These are phyloP conservation scores for Liriodendron chinense DNA, from an alignment of 164 flowering plant species.

Conservation along the genomic window DNA sequence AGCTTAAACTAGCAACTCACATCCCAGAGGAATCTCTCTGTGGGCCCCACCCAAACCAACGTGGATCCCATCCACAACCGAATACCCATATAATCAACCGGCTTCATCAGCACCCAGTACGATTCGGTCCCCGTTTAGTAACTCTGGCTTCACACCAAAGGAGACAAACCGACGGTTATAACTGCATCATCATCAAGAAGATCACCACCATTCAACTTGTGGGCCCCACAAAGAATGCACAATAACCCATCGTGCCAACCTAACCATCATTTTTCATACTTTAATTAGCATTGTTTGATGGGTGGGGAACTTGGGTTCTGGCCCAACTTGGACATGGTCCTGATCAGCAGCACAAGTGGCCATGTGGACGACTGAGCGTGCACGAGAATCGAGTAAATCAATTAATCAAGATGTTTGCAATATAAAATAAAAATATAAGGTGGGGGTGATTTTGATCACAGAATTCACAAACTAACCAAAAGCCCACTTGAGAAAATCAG, in stretches of 20 bases:
- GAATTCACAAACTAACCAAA: not conserved
- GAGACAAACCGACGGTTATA: not conserved
- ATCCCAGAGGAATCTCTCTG: not conserved
- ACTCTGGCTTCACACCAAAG: not conserved
- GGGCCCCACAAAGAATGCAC: not conserved
- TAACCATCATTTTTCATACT: not conserved
- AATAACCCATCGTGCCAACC: not conserved
- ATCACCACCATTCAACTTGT: not conserved
- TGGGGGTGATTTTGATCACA: not conserved
- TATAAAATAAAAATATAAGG: not conserved
- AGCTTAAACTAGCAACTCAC: not conserved
- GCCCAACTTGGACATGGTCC: not conserved
- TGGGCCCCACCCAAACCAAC: not conserved
- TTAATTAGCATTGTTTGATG: not conserved
- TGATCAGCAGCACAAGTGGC: not conserved
- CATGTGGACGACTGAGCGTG: not conserved
- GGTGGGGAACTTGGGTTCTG: not conserved
- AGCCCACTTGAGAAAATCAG: slow-evolving; percentile 1
- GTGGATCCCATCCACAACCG: not conserved
- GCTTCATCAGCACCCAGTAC: slow-evolving; percentile 1
- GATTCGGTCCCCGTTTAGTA: not conserved
- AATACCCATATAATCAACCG: not conserved
- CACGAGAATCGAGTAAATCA: not conserved
- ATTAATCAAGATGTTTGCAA: not conserved
- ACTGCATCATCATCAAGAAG: not conserved